Conservation (phyloP, 2,329 filamentous ascomycete species). For the Pyricularia sp. region DNA sequence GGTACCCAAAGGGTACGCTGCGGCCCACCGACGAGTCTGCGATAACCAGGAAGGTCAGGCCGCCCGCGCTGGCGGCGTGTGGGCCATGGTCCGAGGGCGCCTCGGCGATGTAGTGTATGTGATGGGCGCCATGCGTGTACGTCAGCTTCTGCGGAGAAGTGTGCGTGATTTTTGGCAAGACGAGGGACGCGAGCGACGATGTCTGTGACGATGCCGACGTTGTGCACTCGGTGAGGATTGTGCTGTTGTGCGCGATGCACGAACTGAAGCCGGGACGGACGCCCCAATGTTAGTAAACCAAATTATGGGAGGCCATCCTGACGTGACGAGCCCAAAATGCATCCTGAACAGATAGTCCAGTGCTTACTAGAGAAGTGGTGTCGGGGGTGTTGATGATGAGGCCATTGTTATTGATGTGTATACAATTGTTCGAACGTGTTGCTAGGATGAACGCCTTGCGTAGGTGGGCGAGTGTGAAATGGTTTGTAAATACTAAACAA, state of each 20-base stretch:
- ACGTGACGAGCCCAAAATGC: neutral
- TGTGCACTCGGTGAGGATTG: slow-evolving; percentile 89
- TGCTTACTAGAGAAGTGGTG: slow-evolving; percentile 64
- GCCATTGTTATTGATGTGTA: slow-evolving; percentile 42
- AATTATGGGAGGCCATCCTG: no score
- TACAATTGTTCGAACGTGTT: neutral
- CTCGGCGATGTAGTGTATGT: slow-evolving; percentile 93
- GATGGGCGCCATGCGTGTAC: slow-evolving; percentile 83
- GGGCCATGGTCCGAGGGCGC: slow-evolving; percentile 56
- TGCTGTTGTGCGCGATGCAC: slow-evolving; percentile 89
- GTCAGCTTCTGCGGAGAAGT: slow-evolving; percentile 75
- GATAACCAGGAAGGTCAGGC: slow-evolving; percentile 86
- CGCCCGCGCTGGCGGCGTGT: slow-evolving; percentile 54
- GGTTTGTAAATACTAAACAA: neutral
- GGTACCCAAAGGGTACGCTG: slow-evolving; percentile 85
- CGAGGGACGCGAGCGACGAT: slow-evolving; percentile 80
- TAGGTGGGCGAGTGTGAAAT: neutral
- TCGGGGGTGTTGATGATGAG: slow-evolving; percentile 58
- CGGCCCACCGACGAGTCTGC: slow-evolving; percentile 73
- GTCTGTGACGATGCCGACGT: slow-evolving; percentile 72
- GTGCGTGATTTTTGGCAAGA: slow-evolving; percentile 93
- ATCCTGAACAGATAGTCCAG: neutral
- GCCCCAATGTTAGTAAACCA: neutral
- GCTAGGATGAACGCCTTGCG: neutral
- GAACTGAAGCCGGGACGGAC: slow-evolving; percentile 43